Conservation (phyloP, 352 stramenopile genomes). For the Pythium plurisporium region DNA sequence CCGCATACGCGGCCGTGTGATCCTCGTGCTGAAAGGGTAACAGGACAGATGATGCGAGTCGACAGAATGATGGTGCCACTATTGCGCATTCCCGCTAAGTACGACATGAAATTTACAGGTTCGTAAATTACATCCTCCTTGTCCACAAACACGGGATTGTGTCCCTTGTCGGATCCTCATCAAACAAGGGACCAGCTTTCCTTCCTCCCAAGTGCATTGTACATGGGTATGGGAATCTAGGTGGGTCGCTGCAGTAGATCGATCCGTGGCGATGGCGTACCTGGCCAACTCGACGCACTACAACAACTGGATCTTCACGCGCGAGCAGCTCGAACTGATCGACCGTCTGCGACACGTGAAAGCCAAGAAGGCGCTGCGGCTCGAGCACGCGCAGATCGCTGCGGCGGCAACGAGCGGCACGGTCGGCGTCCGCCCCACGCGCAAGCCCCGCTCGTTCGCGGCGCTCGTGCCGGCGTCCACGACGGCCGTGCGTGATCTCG, state of each 20-base stretch:
- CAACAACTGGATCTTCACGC: conserved; percentile 86
- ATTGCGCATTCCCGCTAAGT: background rate
- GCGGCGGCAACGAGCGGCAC: conserved; percentile 28
- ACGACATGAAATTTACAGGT: conserved; percentile 1
- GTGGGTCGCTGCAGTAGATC: too few species aligned
- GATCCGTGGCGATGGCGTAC: conserved; percentile 57
- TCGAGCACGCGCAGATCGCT: conserved; percentile 44
- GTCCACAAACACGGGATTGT: background rate
- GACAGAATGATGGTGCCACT: background rate
- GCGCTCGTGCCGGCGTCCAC: conserved; percentile 63
- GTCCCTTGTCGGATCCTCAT: background rate
- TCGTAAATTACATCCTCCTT: conserved; percentile 4
- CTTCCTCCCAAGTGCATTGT: background rate
- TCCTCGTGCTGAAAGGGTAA: background rate
- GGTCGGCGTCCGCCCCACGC: conserved; percentile 21
- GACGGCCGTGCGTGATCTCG: conserved; percentile 50
- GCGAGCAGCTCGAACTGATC: conserved; percentile 52
- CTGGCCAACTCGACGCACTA: conserved; percentile 82
- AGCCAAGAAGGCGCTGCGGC: conserved; percentile 45
- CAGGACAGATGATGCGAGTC: background rate
- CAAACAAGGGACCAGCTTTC: background rate
- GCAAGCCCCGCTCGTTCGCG: conserved; percentile 78
- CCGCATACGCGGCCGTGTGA: background rate
- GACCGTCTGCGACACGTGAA: conserved; percentile 65
- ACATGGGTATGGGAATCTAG: background rate